Percentiles rank a stretch among this genome's conserved stretches.
These are phyloP conservation scores for Centella asiatica DNA, from an alignment of 129 eudicot species.

Conservation along the genomic window DNA sequence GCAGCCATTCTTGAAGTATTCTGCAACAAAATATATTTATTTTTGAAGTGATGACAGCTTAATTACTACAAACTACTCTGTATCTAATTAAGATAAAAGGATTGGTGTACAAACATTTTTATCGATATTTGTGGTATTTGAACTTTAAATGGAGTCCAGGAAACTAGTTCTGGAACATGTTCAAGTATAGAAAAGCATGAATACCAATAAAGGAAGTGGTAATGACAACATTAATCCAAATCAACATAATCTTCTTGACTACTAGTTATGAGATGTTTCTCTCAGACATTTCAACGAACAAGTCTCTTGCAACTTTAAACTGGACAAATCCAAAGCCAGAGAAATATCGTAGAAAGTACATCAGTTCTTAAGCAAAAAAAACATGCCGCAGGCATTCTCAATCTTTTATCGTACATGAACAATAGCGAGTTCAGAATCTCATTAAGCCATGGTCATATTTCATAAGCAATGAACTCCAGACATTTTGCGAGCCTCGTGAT, in stretches of 20 bases:
- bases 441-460: too few species aligned
- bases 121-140: neutral
- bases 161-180: neutral
- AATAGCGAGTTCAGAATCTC: too few species aligned
- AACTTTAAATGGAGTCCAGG: neutral
- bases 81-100: too few species aligned
- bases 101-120: neutral
- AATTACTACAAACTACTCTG: too few species aligned
- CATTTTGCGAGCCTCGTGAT: too few species aligned
- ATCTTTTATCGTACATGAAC: too few species aligned
- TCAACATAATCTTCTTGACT: neutral
- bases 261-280: neutral
- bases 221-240: neutral
- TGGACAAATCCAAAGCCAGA: neutral
- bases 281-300: neutral
- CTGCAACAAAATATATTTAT: conserved; percentile 29
- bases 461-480: too few species aligned
- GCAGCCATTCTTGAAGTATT: conserved; percentile 77
- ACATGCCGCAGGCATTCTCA: too few species aligned
- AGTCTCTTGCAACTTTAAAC: neutral
- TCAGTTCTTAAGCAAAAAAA: too few species aligned
- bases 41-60: neutral
- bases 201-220: too few species aligned
- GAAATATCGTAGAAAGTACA: too few species aligned
- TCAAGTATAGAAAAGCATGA: neutral